Percentiles rank a stretch among this genome's conserved stretches.
phyloP scores from a whole-genome alignment of 108 stramenopile species.

The Nitzschia sp. region DNA sequence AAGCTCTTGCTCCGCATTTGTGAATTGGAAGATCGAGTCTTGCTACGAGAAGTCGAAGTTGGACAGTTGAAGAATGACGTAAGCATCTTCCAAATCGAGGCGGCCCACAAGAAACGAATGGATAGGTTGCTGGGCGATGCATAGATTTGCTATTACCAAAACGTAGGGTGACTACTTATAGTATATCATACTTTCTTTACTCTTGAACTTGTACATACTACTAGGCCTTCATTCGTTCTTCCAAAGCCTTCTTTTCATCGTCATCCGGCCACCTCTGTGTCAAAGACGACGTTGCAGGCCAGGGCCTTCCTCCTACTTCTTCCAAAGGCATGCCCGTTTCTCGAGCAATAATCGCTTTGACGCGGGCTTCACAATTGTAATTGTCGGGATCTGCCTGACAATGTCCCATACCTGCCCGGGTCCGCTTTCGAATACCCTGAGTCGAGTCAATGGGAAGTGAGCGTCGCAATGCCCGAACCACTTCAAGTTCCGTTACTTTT shows the following conservation, averaged over 20 bases:
- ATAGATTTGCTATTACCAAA: not conserved
- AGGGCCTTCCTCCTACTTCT: conserved; percentile 69
- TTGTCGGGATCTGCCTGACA: conserved; percentile 74
- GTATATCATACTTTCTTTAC: not conserved
- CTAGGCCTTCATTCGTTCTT: conserved; percentile 16
- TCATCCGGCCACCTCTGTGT: conserved; percentile 73
- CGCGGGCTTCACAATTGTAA: conserved; percentile 75
- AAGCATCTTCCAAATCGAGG: conserved; percentile 28
- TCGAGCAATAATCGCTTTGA: conserved; percentile 70
- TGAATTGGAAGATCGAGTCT: conserved; percentile 54
- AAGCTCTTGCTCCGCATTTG: conserved; percentile 44
- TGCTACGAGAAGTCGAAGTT: conserved; percentile 47
- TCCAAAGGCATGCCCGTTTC: conserved; percentile 59
- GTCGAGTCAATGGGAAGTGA: conserved; percentile 74
- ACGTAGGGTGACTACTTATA: not conserved
- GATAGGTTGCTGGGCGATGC: not conserved
- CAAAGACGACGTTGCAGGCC: conserved; percentile 79
- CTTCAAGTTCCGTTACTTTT: conserved; percentile 78
- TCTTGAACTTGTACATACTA: too few species aligned
- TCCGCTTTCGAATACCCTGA: conserved; percentile 76
- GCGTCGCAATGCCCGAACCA: conserved; percentile 72
- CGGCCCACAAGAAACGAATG: conserved; percentile 3
- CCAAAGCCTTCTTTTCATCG: conserved; percentile 55
- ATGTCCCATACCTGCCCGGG: conserved; percentile 80
- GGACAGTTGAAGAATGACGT: conserved; percentile 50